Evolutionary conservation across 495 filamentous ascomycete species (phyloP).

Genomic region (Penicillium salamii): DNA sequence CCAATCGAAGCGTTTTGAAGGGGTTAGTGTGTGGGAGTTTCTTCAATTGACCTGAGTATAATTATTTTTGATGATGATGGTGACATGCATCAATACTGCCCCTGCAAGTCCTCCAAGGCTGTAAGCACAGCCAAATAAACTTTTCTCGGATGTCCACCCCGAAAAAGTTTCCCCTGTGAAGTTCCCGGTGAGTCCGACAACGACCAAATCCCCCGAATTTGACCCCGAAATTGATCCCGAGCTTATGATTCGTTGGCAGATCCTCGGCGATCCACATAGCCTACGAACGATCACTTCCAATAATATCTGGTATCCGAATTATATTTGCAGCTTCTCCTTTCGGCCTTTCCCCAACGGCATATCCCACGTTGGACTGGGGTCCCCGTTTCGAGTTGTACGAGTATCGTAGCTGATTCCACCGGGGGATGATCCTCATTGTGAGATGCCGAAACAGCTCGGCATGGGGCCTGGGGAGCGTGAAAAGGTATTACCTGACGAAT

Average conservation of each 20-base stretch:
- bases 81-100: no score
- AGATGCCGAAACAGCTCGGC: neutral
- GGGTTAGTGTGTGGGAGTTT: no score
- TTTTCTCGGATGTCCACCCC: neutral
- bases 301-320: neutral
- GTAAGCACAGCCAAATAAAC: neutral
- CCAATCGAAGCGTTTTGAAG: no score
- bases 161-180: neutral
- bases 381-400: no score
- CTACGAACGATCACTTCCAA: neutral
- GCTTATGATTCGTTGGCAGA: neutral
- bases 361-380: neutral
- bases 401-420: neutral
- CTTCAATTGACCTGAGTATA: no score
- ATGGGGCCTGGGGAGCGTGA: neutral
- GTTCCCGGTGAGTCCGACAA: neutral
- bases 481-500: neutral
- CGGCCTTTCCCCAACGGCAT: neutral
- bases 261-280: neutral
- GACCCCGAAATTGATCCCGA: slow-evolving; percentile 3
- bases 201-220: neutral
- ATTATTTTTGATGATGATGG: no score
- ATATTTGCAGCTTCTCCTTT: neutral
- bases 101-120: no score
- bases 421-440: neutral